phyloP scores from a whole-genome alignment of 768 basidiomycete genomes.

The Daedaleopsis nitida region DNA sequence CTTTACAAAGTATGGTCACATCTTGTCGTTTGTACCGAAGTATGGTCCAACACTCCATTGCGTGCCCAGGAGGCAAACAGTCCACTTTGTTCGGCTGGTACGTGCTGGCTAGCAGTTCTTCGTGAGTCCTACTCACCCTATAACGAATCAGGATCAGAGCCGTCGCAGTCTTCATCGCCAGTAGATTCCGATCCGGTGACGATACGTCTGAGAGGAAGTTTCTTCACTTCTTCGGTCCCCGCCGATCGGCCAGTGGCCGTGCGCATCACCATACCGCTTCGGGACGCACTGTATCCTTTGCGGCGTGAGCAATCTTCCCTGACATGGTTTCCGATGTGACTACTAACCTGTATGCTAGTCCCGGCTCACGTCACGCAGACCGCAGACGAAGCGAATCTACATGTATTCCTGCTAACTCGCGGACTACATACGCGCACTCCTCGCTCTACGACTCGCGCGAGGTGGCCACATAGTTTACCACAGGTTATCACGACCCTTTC shows the following conservation, averaged over 20 bases:
- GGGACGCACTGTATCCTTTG: background rate
- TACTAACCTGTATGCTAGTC: background rate
- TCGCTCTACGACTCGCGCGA: slow-evolving; percentile 13
- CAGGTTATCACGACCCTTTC: background rate
- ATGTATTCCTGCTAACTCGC: background rate
- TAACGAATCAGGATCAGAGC: background rate
- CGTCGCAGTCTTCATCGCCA: background rate
- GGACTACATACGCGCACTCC: slow-evolving; percentile 14
- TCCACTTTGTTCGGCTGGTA: background rate
- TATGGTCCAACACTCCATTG: slow-evolving; percentile 1
- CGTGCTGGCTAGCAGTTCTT: background rate
- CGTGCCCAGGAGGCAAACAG: slow-evolving; percentile 2
- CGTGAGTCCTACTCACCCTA: background rate
- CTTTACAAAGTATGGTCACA: background rate
- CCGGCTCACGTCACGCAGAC: background rate
- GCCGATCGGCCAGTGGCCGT: too few relatives aligned
- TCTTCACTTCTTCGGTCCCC: background rate
- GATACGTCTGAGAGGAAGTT: background rate
- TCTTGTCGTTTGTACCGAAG: slow-evolving; percentile 12
- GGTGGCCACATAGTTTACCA: background rate
- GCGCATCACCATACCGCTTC: background rate
- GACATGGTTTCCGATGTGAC: background rate
- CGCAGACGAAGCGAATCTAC: background rate
- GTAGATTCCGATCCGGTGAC: background rate
- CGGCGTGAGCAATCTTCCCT: background rate